phyloP scores from a whole-genome alignment of 225 moss, liverwort and hornwort genomes.

The Physcomitrium patens region DNA sequence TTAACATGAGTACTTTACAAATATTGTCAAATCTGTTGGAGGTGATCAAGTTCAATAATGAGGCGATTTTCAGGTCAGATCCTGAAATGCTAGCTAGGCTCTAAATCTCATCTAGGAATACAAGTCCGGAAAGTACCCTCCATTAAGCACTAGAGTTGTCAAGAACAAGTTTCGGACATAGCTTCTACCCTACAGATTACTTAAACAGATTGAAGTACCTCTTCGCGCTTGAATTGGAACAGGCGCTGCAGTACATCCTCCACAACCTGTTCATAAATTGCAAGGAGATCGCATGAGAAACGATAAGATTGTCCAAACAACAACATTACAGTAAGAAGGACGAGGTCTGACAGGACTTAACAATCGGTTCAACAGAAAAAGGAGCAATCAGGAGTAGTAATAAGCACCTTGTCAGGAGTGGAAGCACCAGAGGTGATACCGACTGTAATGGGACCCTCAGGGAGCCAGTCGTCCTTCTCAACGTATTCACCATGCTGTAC shows the following conservation, averaged over 20 bases:
- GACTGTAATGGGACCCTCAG: conserved; percentile 82
- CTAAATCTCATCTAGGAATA: conserved; percentile 4
- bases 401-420: conserved; percentile 89
- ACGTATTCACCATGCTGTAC: conserved; percentile 86
- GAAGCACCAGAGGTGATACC: conserved; percentile 98
- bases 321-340: not conserved
- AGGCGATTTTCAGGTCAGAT: conserved; percentile 21
- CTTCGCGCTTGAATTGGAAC: conserved; percentile 62
- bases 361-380: conserved; percentile 6
- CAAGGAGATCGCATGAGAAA: conserved; percentile 3
- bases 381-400: not conserved
- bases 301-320: conserved; percentile 2
- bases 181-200: not conserved
- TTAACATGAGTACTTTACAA: conserved; percentile 34
- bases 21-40: conserved; percentile 20
- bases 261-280: conserved; percentile 44
- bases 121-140: conserved; percentile 14
- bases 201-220: conserved; percentile 50
- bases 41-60: conserved; percentile 16
- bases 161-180: not conserved
- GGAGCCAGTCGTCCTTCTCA: conserved; percentile 92
- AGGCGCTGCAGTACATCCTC: conserved; percentile 59
- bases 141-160: not conserved
- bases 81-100: conserved; percentile 15
- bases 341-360: not conserved